Percentiles rank a stretch among this genome's conserved stretches.
These are phyloP conservation scores for Pelargonium nanum DNA, from an alignment of 345 rosid genomes.

Conservation along the genomic window DNA sequence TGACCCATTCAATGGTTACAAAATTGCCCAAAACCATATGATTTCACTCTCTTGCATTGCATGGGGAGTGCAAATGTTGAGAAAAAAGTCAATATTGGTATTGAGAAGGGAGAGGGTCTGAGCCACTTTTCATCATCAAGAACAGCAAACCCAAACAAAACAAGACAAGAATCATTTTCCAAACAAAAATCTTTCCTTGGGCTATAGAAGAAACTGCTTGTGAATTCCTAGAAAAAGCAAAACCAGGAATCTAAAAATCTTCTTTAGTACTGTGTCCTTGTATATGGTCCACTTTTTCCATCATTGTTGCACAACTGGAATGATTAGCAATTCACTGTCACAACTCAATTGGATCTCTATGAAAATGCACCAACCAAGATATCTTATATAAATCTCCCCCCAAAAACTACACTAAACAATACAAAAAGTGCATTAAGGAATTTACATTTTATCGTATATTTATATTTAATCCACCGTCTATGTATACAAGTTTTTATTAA, in stretches of 20 bases:
- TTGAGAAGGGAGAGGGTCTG: slow-evolving; percentile 2
- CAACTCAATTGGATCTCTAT: slow-evolving; percentile 29
- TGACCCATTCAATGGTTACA: background rate
- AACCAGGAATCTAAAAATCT: slow-evolving; percentile 15
- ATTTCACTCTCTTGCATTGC: background rate
- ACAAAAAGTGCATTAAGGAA: too few relatives aligned
- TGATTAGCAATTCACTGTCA: too few relatives aligned
- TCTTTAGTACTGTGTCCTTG: slow-evolving; percentile 7
- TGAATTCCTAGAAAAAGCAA: slow-evolving; percentile 2
- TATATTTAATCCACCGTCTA: too few relatives aligned
- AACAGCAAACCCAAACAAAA: slow-evolving; percentile 5
- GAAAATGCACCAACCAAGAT: slow-evolving; percentile 20
- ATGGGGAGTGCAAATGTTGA: slow-evolving; percentile 6
- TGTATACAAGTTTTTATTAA: too few relatives aligned
- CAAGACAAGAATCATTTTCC: slow-evolving; percentile 7
- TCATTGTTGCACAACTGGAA: slow-evolving; percentile 25
- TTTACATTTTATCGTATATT: too few relatives aligned
- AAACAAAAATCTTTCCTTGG: background rate
- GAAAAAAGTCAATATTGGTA: background rate
- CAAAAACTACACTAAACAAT: background rate
- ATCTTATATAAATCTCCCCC: background rate
- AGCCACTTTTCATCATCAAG: slow-evolving; percentile 8
- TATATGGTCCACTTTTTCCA: slow-evolving; percentile 11
- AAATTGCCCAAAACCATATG: background rate
- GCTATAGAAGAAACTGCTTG: slow-evolving; percentile 3